Evolutionary conservation across 352 stramenopile species (phyloP), one percentile per base, ranked within the genome.

Genomic region (Pythium volutum): DNA sequence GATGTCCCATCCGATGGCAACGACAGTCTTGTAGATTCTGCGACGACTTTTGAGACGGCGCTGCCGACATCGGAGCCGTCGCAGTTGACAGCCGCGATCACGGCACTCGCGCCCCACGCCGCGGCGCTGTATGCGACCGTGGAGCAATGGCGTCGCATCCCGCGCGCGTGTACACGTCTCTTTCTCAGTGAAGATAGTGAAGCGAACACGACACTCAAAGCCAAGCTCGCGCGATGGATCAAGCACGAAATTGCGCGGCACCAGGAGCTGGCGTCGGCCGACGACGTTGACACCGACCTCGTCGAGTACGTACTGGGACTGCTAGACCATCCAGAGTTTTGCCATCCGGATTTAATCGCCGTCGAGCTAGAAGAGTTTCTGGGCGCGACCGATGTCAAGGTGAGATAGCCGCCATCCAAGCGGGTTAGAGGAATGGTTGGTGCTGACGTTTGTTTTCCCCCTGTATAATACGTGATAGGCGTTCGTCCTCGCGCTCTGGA

Each of bases 301-400:
- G 73, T 87, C 9, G 76, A 88, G 10, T 94, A 84, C 70, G 55
- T 91, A 5, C 36, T 74, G 8, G 82, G 81, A 4, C 57, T 94
- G 25, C 41, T 94, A 20, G 73, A 87, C 20, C 81, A 91, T 41
- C 77, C 82, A 10, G 82, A 89, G 34, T 91, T 87, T 46, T 84
- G 76, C 29, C 74, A 88, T 43, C 81, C 84, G 3, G 82, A 91
- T 53, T 38, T 86, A 10, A 65, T 94, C 16, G 69, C 74, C 6
- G 55, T 78, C 12, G 84, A 94, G 62, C 63, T 94, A 14, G 59
- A 77, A 11, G 84, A 94, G 67, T 92, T 94, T 45, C 71, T 94
- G 16, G 77, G 70, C 4, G 56, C 27, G 4, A 22, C 9, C 9
- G 39, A 64, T 12, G 64, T 33, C 48, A 49, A 47, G 38, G 53